These are phyloP conservation scores for Tetradesmus obliquus DNA, from an alignment of 139 green algal species.

Conservation along the genomic window DNA sequence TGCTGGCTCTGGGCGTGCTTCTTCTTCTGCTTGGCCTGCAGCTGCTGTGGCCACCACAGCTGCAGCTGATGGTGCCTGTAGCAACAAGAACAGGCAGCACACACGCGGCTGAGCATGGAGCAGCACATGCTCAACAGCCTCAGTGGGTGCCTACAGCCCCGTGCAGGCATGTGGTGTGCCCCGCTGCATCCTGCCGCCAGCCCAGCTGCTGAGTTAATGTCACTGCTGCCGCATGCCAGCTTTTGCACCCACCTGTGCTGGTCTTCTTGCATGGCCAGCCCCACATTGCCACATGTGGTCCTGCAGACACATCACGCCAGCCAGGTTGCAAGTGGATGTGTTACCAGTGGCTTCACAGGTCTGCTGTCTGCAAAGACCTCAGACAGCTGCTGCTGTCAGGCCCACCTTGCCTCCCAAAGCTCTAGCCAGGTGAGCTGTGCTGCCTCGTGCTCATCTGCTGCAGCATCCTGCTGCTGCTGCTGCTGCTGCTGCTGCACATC, in stretches of 20 bases:
- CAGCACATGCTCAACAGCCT: background rate
- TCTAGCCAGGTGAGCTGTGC: constrained; percentile 20
- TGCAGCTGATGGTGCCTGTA: constrained; percentile 11
- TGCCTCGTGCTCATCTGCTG: background rate
- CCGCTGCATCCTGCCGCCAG: background rate
- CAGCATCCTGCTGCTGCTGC: background rate
- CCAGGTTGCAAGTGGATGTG: background rate
- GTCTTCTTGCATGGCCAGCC: background rate
- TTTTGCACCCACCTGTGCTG: background rate
- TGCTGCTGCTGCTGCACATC: background rate
- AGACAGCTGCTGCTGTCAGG: background rate
- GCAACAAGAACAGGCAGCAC: background rate
- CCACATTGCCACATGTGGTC: background rate
- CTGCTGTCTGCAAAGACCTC: no score
- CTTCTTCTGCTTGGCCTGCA: constrained; percentile 27
- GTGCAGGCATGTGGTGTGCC: background rate
- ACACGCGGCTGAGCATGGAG: background rate
- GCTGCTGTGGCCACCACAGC: constrained; percentile 33
- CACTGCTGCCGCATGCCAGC: background rate
- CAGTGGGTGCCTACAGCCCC: background rate
- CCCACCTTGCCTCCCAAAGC: constrained; percentile 34
- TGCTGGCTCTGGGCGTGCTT: background rate
- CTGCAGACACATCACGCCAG: background rate
- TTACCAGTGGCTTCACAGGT: background rate
- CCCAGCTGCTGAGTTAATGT: background rate